These are phyloP conservation scores for Ogataea zsoltii DNA, from an alignment of 805 yeast genomes.

Conservation along the genomic window DNA sequence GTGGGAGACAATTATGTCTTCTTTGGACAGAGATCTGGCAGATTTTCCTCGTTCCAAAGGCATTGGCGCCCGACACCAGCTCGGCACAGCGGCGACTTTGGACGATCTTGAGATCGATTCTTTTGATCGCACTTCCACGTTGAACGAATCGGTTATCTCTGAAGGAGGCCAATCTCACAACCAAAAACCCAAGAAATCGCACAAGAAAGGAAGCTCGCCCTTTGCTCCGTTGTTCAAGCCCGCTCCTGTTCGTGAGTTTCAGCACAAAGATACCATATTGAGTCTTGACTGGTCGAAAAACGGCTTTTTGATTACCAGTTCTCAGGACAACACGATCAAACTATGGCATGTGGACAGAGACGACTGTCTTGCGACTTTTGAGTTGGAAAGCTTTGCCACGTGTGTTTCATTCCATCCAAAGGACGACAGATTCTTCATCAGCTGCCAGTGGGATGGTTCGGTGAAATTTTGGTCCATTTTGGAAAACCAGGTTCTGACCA, in stretches of 20 bases:
- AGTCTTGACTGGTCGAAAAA: conserved; percentile 87
- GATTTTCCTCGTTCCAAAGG: conserved; percentile 2
- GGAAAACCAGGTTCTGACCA: conserved; percentile 64
- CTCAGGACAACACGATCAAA: conserved; percentile 81
- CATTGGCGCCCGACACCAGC: neutral
- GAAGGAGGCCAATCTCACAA: conserved; percentile 3
- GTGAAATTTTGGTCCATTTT: conserved; percentile 83
- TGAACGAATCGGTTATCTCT: conserved; percentile 15
- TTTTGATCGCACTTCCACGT: conserved; percentile 15
- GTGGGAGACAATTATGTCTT: conserved; percentile 80
- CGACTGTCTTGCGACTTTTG: conserved; percentile 61
- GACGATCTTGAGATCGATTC: conserved; percentile 15
- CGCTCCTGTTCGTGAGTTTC: conserved; percentile 57
- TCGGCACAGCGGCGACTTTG: neutral
- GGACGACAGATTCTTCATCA: conserved; percentile 83
- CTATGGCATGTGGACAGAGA: conserved; percentile 81
- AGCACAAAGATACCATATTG: conserved; percentile 68
- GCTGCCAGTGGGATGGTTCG: conserved; percentile 77
- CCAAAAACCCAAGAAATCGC: conserved; percentile 9
- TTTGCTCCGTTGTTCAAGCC: conserved; percentile 81
- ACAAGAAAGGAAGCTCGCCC: conserved; percentile 26
- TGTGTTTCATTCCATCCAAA: conserved; percentile 75
- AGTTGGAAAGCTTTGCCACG: conserved; percentile 82
- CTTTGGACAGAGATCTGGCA: conserved; percentile 53
- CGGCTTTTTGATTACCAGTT: conserved; percentile 74